These are phyloP conservation scores for Kappamyces sp. DNA, from an alignment of 192 early-diverging fungal genomes.

Conservation along the genomic window DNA sequence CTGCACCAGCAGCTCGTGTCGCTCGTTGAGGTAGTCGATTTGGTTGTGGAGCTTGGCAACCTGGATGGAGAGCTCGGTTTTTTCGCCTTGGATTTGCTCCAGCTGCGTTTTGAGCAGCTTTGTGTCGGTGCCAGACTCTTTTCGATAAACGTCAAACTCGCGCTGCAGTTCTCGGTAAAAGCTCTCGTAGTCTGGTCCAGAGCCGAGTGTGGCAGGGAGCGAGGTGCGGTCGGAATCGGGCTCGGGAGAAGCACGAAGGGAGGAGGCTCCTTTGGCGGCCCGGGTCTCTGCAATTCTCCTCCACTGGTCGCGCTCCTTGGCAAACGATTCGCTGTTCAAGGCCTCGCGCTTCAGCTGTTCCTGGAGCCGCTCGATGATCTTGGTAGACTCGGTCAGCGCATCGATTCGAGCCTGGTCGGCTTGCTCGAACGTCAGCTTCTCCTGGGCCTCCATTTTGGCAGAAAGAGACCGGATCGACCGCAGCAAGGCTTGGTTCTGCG, in stretches of 20 bases:
- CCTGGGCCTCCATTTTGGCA: conserved; percentile 21
- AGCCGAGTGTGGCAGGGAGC: background rate
- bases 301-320: conserved; percentile 49
- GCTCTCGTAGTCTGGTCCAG: conserved; percentile 29
- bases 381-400: conserved; percentile 41
- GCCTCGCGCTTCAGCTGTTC: conserved; percentile 49
- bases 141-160: conserved; percentile 61
- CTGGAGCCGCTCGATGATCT: conserved; percentile 48
- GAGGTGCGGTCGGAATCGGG: background rate
- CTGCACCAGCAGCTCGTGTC: conserved; percentile 55
- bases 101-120: conserved; percentile 48
- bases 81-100: conserved; percentile 44
- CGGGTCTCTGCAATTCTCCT: conserved; percentile 7
- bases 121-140: conserved; percentile 55
- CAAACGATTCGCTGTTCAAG: conserved; percentile 41
- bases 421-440: conserved; percentile 34
- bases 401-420: conserved; percentile 36
- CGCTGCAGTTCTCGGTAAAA: conserved; percentile 47
- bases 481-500: conserved; percentile 11
- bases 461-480: conserved; percentile 15
- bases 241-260: too few species aligned
- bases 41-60: conserved; percentile 58
- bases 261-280: conserved; percentile 18
- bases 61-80: conserved; percentile 56
- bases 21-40: conserved; percentile 47